These are phyloP conservation scores for Aspergillus sparsus DNA, from an alignment of 495 filamentous ascomycete species.

Conservation along the genomic window DNA sequence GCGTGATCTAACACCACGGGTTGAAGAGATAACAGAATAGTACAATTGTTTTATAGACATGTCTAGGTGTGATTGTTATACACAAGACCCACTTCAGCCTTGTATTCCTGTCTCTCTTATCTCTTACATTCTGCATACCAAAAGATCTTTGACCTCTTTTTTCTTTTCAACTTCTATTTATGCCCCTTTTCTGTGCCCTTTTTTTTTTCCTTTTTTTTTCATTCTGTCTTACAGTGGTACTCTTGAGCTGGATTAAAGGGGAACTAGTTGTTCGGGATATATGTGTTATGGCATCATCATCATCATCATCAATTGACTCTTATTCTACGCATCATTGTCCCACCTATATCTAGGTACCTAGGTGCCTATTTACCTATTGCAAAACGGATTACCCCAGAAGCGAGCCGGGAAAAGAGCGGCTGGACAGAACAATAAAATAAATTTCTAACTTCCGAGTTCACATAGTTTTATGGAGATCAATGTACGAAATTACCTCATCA, in stretches of 20 bases:
- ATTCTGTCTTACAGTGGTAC: background rate
- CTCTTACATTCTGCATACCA: background rate
- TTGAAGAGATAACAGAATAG: constrained; percentile 65
- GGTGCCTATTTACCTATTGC: too few relatives aligned
- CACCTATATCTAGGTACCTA: background rate
- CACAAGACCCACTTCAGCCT: background rate
- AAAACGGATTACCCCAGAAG: too few relatives aligned
- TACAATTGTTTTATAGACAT: constrained; percentile 33
- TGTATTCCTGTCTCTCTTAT: background rate
- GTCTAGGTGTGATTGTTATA: background rate
- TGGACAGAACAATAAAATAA: too few relatives aligned
- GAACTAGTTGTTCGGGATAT: constrained; percentile 1
- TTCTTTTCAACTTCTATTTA: background rate
- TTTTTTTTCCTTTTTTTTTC: background rate
- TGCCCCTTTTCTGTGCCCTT: background rate
- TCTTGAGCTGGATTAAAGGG: constrained; percentile 3
- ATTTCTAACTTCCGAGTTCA: too few relatives aligned
- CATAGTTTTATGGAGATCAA: too few relatives aligned
- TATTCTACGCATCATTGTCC: background rate
- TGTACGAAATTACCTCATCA: too few relatives aligned
- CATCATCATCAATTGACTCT: background rate
- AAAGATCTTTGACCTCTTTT: background rate
- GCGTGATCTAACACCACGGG: constrained; percentile 58
- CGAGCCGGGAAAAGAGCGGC: too few relatives aligned
- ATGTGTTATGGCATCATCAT: background rate